Evolutionary conservation across 2,329 filamentous ascomycete species (phyloP).

Genomic region (Drechslerella dactyloides): DNA sequence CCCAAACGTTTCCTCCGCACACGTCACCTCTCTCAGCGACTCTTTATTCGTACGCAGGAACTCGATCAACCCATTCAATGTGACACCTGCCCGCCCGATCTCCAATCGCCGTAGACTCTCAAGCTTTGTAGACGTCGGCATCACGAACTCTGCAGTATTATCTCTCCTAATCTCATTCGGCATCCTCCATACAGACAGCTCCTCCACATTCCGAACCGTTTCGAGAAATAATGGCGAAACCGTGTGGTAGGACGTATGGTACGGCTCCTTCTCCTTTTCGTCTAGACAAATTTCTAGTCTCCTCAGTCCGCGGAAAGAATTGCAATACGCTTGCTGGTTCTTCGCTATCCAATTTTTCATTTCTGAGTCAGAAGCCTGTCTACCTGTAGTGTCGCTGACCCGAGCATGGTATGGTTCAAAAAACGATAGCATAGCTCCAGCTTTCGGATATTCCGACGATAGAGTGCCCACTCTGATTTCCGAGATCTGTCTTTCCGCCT

Average conservation of each 20-base stretch:
- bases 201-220: slow-evolving; percentile 30
- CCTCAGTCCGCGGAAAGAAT: slow-evolving; percentile 18
- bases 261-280: slow-evolving; percentile 40
- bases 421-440: slow-evolving; percentile 35
- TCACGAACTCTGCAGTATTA: slow-evolving; percentile 16
- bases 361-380: slow-evolving; percentile 22
- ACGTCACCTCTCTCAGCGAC: slow-evolving; percentile 21
- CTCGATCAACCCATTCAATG: slow-evolving; percentile 5
- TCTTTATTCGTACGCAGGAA: slow-evolving; percentile 27
- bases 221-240: slow-evolving; percentile 36
- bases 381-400: slow-evolving; percentile 21
- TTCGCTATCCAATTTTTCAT: slow-evolving; percentile 26
- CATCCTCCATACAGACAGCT: slow-evolving; percentile 31
- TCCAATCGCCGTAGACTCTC: slow-evolving; percentile 21
- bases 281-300: slow-evolving; percentile 37
- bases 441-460: slow-evolving; percentile 30
- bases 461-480: slow-evolving; percentile 27
- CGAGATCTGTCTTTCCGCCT: slow-evolving; percentile 31
- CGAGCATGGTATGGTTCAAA: slow-evolving; percentile 41
- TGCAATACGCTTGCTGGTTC: slow-evolving; percentile 21
- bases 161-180: slow-evolving; percentile 18
- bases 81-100: slow-evolving; percentile 16
- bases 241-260: slow-evolving; percentile 26
- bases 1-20: slow-evolving; percentile 22
- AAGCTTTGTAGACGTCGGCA: slow-evolving; percentile 18